Evolutionary conservation across 1,284 basidiomycete species (phyloP), one percentile per base, ranked within the genome.

Genomic region (Trametes versicolor): DNA sequence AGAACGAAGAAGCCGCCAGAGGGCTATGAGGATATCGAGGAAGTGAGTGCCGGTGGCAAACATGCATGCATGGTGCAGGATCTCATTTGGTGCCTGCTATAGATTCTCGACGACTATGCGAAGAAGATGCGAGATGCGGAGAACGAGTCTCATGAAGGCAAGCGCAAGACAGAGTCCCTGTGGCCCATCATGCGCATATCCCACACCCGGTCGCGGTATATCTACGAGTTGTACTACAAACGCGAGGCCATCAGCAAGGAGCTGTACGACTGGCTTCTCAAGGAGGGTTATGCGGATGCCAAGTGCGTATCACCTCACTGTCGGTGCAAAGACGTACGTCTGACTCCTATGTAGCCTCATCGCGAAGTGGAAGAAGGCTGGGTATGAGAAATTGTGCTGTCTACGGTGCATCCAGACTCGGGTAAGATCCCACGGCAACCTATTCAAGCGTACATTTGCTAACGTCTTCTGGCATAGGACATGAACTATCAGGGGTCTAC

Each of bases 401-500:
- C 83, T 99, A 55, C 85, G 98, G 55, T 99, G 98, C 80, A 98
- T 99, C 63, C 97, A 99, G 80, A 96, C 96, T 3, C 88, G 89
- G 79, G 96, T 94, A 23, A 36, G 17, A 19, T 41, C 23, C 41
- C 39, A 34, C 21, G 0, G 17, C 34, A 4, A n/a, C 25, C 13
- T 25, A 6, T 29, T 5, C 3, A 48, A 23, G 32, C 27, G 9
- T 36, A 43, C 19, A 17, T n/a, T 4, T 19, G 45, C 60, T 62
- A 12, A 59, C 15, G 8, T 4, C 4, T 8, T 23, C 13, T 43
- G 64, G 41, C 65, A 96, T 19, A 43, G 93, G 98, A 99, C 77
- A 99, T 98, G 96, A 99, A 99, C 82, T 98, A 99, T 76, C 93
- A 97, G 82, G 98, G 98, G 8, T 98, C 96, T n/a, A 98, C 98